These are phyloP conservation scores for Copromyces sp. DNA, from an alignment of 495 filamentous ascomycete genomes.

Conservation along the genomic window DNA sequence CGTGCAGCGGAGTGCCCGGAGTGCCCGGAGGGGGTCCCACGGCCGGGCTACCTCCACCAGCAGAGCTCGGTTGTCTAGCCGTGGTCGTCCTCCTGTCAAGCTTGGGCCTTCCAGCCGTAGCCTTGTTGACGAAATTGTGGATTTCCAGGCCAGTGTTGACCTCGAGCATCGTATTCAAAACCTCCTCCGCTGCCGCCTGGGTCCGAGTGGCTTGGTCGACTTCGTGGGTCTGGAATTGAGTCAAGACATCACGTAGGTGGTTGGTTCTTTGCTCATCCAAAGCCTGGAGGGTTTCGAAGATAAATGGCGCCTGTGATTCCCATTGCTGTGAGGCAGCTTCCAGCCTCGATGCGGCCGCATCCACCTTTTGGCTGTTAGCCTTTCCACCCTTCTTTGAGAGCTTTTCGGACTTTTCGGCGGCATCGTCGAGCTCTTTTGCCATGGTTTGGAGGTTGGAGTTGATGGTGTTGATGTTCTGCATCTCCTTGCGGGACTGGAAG, in stretches of 20 bases:
- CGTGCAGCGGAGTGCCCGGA: conserved; percentile 14
- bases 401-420: conserved; percentile 83
- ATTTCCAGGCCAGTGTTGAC: conserved; percentile 85
- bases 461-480: conserved; percentile 74
- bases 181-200: conserved; percentile 66
- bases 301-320: conserved; percentile 91
- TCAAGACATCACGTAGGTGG: conserved; percentile 84
- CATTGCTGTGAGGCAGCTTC: conserved; percentile 75
- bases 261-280: conserved; percentile 84
- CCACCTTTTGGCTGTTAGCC: conserved; percentile 69
- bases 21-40: conserved; percentile 18
- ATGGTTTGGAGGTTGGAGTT: conserved; percentile 69
- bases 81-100: conserved; percentile 32
- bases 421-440: conserved; percentile 74
- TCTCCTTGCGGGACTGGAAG: conserved; percentile 60
- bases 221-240: conserved; percentile 87
- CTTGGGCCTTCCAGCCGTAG: conserved; percentile 39
- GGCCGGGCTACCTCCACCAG: conserved; percentile 20
- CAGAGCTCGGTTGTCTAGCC: conserved; percentile 30
- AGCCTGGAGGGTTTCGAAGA: conserved; percentile 90
- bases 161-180: conserved; percentile 76
- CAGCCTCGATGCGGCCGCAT: conserved; percentile 60
- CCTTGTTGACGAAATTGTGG: conserved; percentile 60
- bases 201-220: conserved; percentile 75
- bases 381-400: conserved; percentile 69